Percentiles rank a stretch among this genome's conserved stretches.
Conservation (phyloP, 352 stramenopile species). For the Phytopythium helicoides region DNA sequence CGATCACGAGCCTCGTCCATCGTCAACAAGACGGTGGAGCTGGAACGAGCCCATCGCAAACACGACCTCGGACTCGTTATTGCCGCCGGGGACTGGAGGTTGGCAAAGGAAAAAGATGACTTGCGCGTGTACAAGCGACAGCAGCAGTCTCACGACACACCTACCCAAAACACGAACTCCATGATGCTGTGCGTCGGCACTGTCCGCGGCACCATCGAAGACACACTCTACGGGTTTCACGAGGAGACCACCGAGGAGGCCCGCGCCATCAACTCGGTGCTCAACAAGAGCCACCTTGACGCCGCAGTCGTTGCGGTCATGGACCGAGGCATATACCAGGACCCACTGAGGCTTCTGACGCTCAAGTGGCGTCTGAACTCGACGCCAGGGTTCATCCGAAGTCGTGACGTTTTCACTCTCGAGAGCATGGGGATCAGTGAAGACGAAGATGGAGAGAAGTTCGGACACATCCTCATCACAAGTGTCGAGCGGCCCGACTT, state of each 20-base stretch:
- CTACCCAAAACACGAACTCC: conserved; percentile 1
- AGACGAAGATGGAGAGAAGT: conserved; percentile 31
- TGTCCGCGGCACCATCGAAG: conserved; percentile 37
- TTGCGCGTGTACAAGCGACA: conserved; percentile 39
- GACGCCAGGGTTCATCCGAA: conserved; percentile 30
- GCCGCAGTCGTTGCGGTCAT: conserved; percentile 42
- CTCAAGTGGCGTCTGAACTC: conserved; percentile 47
- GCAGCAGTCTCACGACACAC: conserved; percentile 2
- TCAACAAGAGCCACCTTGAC: conserved; percentile 41
- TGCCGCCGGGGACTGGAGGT: conserved; percentile 24
- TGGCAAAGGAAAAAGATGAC: conserved; percentile 30
- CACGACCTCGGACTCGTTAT: conserved; percentile 1
- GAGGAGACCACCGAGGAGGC: conserved; percentile 52
- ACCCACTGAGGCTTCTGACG: conserved; percentile 48
- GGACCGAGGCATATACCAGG: conserved; percentile 26
- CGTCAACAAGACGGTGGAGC: conserved; percentile 2
- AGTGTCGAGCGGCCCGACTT: conserved; percentile 45
- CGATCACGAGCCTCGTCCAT: background rate
- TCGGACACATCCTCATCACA: conserved; percentile 47
- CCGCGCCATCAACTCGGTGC: conserved; percentile 27
- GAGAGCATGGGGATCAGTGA: conserved; percentile 46
- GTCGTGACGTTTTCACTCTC: conserved; percentile 45
- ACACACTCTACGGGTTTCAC: conserved; percentile 51
- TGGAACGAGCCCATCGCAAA: conserved; percentile 4
- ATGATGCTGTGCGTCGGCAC: conserved; percentile 49